phyloP scores from a whole-genome alignment of 108 stramenopile species.

The Cyclotella cryptica region DNA sequence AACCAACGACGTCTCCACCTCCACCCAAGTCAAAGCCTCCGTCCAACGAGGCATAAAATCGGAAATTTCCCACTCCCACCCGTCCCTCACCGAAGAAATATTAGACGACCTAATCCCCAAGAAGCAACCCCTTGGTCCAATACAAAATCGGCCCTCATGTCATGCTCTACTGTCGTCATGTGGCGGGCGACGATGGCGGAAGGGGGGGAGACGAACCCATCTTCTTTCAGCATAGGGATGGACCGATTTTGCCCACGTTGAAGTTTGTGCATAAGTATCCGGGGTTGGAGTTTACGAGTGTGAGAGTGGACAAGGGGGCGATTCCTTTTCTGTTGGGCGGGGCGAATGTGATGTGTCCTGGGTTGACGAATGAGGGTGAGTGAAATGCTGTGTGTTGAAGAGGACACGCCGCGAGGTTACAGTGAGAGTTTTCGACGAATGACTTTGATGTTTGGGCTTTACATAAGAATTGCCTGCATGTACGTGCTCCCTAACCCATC shows the following conservation, averaged over 20 bases:
- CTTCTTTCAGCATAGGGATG: slow-evolving; percentile 94
- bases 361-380: slow-evolving; percentile 80
- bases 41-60: slow-evolving; percentile 85
- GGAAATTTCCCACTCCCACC: slow-evolving; percentile 69
- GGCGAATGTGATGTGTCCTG: slow-evolving; percentile 98
- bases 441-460: no score
- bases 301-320: slow-evolving; percentile 91
- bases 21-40: slow-evolving; percentile 87
- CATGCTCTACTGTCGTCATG: slow-evolving; percentile 77
- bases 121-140: slow-evolving; percentile 85
- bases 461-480: background rate
- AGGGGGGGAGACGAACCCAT: slow-evolving; percentile 73
- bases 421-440: no score
- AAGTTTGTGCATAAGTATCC: slow-evolving; percentile 88
- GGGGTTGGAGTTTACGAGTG: slow-evolving; percentile 62
- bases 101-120: slow-evolving; percentile 92
- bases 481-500: background rate
- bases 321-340: slow-evolving; percentile 96
- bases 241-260: slow-evolving; percentile 93
- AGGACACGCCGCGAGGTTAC: no score
- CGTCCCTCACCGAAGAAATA: slow-evolving; percentile 79
- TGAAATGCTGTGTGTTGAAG: background rate
- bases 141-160: slow-evolving; percentile 87
- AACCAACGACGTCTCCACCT: slow-evolving; percentile 77
- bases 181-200: slow-evolving; percentile 15